phyloP scores from a whole-genome alignment of 768 basidiomycete genomes.

The Coprinopsis cinerea region DNA sequence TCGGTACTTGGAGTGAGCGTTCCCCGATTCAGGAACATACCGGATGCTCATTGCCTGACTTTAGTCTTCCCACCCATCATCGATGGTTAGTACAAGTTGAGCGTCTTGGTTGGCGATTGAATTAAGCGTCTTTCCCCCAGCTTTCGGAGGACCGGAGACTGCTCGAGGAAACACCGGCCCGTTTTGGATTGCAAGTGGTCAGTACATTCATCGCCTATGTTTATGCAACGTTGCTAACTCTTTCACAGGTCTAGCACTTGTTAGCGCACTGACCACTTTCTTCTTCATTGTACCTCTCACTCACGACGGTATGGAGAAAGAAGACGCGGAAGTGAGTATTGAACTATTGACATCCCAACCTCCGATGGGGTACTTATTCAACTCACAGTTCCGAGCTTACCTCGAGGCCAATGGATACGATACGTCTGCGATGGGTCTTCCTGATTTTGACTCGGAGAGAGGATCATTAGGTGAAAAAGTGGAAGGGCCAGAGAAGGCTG shows the following conservation, averaged over 20 bases:
- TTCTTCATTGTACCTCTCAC: constrained; percentile 70
- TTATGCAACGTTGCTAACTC: constrained; percentile 6
- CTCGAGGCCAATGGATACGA: constrained; percentile 77
- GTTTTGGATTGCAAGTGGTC: constrained; percentile 82
- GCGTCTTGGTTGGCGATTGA: constrained; percentile 3
- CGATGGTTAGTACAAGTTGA: no score
- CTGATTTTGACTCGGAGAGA: constrained; percentile 17
- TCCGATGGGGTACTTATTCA: not conserved
- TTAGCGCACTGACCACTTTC: constrained; percentile 69
- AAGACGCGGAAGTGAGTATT: constrained; percentile 56
- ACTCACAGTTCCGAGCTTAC: constrained; percentile 72
- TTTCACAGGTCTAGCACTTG: constrained; percentile 54
- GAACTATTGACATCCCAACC: not conserved
- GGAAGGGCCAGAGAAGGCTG: constrained; percentile 17
- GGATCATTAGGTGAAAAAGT: constrained; percentile 16
- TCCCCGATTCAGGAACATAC: not conserved
- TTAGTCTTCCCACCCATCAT: constrained; percentile 67
- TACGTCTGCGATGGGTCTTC: constrained; percentile 63
- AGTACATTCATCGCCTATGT: constrained; percentile 9
- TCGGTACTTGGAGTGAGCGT: constrained; percentile 69
- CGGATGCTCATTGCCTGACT: not conserved
- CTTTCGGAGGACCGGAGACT: constrained; percentile 51
- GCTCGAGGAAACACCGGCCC: constrained; percentile 72
- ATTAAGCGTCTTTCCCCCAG: constrained; percentile 27
- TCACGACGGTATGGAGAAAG: constrained; percentile 73